Evolutionary conservation across 2,329 filamentous ascomycete genomes (phyloP).

Genomic region (Teratosphaeria pseudoeucalypti): DNA sequence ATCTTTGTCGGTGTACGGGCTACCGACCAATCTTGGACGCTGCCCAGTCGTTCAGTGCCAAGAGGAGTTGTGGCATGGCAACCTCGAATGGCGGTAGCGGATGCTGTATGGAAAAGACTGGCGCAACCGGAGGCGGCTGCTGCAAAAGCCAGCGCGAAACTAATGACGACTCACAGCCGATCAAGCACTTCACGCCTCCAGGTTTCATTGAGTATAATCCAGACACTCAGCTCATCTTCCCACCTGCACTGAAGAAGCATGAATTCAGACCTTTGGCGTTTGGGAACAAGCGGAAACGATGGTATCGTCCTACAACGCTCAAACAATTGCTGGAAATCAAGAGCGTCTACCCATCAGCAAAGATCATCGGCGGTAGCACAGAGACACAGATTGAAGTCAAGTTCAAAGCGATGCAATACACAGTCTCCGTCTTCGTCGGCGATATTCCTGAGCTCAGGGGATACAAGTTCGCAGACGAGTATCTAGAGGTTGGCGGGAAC

Average conservation of each 20-base stretch:
- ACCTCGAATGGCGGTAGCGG: constrained; percentile 49
- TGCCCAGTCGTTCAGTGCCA: constrained; percentile 71
- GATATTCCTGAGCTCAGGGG: constrained; percentile 84
- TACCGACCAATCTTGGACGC: constrained; percentile 91
- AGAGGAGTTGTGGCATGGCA: constrained; percentile 46
- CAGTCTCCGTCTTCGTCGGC: constrained; percentile 80
- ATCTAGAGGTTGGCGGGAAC: constrained; percentile 88
- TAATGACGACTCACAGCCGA: constrained; percentile 35
- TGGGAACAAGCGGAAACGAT: constrained; percentile 88
- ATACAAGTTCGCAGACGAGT: constrained; percentile 66
- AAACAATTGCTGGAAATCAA: constrained; percentile 89
- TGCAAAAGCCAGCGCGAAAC: constrained; percentile 53
- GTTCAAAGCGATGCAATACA: constrained; percentile 90
- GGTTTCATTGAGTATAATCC: constrained; percentile 91
- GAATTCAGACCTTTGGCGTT: constrained; percentile 73
- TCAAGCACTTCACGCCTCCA: constrained; percentile 66
- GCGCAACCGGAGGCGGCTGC: constrained; percentile 54
- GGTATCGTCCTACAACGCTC: constrained; percentile 82
- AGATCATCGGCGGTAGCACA: constrained; percentile 90
- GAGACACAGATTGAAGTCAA: constrained; percentile 98
- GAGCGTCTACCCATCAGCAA: constrained; percentile 69
- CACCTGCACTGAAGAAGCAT: constrained; percentile 72
- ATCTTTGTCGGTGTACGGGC: constrained; percentile 88
- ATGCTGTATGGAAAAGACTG: constrained; percentile 57
- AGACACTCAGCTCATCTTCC: constrained; percentile 92